phyloP scores from a whole-genome alignment of 2,329 filamentous ascomycete species.

The Exutisphaerella laricina region DNA sequence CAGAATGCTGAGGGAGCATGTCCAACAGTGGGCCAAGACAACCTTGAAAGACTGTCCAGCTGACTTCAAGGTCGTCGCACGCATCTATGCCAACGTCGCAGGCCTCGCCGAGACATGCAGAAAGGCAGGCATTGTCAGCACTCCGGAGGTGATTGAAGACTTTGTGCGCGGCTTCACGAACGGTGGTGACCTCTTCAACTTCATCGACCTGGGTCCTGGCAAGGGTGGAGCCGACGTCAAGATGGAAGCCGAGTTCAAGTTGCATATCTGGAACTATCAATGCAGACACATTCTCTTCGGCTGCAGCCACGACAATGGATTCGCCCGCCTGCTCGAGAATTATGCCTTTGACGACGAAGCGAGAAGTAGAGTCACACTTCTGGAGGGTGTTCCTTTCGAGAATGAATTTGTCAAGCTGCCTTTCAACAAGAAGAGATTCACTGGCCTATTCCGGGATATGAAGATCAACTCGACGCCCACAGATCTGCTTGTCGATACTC shows the following conservation, averaged over 20 bases:
- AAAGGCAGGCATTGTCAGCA: conserved; percentile 45
- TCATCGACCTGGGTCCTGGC: conserved; percentile 55
- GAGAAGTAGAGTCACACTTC: conserved; percentile 42
- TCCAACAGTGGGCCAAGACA: conserved; percentile 41
- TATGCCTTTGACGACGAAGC: conserved; percentile 40
- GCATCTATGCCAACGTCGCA: conserved; percentile 43
- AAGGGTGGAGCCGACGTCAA: conserved; percentile 57
- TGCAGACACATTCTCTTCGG: conserved; percentile 58
- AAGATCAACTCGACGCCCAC: conserved; percentile 37
- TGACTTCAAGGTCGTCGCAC: conserved; percentile 44
- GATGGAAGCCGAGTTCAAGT: conserved; percentile 52
- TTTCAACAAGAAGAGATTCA: conserved; percentile 48
- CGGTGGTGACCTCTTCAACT: conserved; percentile 54
- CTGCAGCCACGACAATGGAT: conserved; percentile 53
- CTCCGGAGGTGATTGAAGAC: conserved; percentile 31
- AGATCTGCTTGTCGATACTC: conserved; percentile 24
- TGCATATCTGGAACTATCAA: conserved; percentile 53
- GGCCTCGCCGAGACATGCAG: conserved; percentile 15
- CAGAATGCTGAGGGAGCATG: conserved; percentile 45
- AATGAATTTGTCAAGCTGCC: conserved; percentile 46
- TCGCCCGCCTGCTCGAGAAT: conserved; percentile 49
- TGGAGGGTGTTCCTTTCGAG: conserved; percentile 54
- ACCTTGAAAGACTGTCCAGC: conserved; percentile 25
- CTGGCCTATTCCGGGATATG: conserved; percentile 48
- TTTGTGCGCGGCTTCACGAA: conserved; percentile 55